phyloP scores from a whole-genome alignment of 2,329 filamentous ascomycete genomes.

The Kalmusia sp. region DNA sequence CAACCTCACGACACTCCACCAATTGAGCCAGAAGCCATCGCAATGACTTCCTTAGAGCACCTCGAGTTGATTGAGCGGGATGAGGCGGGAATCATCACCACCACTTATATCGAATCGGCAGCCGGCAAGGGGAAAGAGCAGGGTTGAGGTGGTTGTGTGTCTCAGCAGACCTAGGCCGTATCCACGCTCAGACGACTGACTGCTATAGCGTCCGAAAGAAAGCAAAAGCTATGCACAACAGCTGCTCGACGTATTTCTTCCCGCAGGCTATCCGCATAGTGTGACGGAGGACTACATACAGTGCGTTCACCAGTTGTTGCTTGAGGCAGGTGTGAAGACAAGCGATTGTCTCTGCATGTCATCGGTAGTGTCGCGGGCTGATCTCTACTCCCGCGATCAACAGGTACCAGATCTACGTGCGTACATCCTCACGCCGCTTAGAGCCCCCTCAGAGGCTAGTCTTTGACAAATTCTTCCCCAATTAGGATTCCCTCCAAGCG shows the following conservation, averaged over 20 bases:
- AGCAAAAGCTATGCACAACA: conserved; percentile 41
- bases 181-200: conserved; percentile 1
- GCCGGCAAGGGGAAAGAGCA: conserved; percentile 29
- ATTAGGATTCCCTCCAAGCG: conserved; percentile 77
- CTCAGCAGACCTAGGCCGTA: neutral
- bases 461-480: neutral
- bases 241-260: conserved; percentile 77
- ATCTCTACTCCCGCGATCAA: conserved; percentile 1
- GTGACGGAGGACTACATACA: conserved; percentile 85
- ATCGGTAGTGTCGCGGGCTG: conserved; percentile 2
- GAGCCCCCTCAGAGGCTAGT: neutral
- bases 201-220: conserved; percentile 17
- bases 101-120: conserved; percentile 55
- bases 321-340: conserved; percentile 3
- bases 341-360: neutral
- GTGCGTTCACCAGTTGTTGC: conserved; percentile 56
- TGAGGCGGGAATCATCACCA: conserved; percentile 57
- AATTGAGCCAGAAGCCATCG: conserved; percentile 8
- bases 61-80: conserved; percentile 52
- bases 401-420: conserved; percentile 73
- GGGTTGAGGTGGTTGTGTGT: conserved; percentile 58
- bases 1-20: neutral
- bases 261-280: conserved; percentile 85
- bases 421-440: conserved; percentile 25
- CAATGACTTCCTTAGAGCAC: conserved; percentile 15